phyloP scores from a whole-genome alignment of 2,329 filamentous ascomycete species.

The Pseudomassariella vexata region DNA sequence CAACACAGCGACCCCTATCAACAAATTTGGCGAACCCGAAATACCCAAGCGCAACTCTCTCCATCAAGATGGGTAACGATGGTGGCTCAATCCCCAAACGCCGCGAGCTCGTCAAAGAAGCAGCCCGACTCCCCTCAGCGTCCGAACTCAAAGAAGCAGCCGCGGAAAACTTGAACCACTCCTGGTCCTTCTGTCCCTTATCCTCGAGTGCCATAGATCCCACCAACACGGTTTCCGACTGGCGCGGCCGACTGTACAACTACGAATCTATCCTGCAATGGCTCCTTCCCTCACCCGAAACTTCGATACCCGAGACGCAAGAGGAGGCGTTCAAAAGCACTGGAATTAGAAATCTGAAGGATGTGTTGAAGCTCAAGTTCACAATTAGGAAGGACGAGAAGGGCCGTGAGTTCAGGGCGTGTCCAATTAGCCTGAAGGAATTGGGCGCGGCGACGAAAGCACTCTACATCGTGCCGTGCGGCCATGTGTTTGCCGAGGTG shows the following conservation, averaged over 20 bases:
- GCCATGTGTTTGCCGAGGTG: slow-evolving; percentile 85
- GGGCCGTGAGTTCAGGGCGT: slow-evolving; percentile 60
- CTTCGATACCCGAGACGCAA: slow-evolving; percentile 38
- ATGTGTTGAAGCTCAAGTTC: slow-evolving; percentile 83
- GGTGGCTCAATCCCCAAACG: slow-evolving; percentile 94
- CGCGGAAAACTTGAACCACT: slow-evolving; percentile 77
- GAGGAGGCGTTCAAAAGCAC: slow-evolving; percentile 36
- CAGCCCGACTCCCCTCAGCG: slow-evolving; percentile 73
- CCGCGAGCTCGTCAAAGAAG: slow-evolving; percentile 91
- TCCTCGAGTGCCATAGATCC: slow-evolving; percentile 67
- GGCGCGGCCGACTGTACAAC: slow-evolving; percentile 80
- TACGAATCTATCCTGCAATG: slow-evolving; percentile 79
- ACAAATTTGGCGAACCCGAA: too few species aligned
- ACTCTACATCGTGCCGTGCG: slow-evolving; percentile 90
- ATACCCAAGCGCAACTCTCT: not conserved
- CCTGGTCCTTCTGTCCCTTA: slow-evolving; percentile 84
- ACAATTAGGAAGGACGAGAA: slow-evolving; percentile 36
- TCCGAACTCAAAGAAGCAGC: slow-evolving; percentile 85
- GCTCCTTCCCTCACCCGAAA: slow-evolving; percentile 51
- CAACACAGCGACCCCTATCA: too few species aligned
- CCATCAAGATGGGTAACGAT: slow-evolving; percentile 82
- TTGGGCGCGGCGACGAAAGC: slow-evolving; percentile 73
- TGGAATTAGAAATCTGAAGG: slow-evolving; percentile 73
- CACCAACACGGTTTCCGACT: slow-evolving; percentile 77
- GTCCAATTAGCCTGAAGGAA: slow-evolving; percentile 81